Base-by-base conservation (phyloP, 2,329 filamentous ascomycete species). In the Microdochium trichocladiopsis region DNA sequence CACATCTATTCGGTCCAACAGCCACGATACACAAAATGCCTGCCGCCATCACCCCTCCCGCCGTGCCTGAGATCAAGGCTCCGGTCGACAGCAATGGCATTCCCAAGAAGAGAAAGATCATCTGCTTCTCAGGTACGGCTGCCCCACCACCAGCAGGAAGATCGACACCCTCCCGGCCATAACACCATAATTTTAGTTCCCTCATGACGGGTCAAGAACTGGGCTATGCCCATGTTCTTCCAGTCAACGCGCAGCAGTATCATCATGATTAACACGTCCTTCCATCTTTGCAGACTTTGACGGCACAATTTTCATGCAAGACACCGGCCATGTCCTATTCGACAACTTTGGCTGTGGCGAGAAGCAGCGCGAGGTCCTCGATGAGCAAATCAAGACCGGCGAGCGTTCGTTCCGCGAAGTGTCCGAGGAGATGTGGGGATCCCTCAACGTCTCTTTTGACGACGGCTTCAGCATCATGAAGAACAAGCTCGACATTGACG, bases 391-490 rank as follows among this genome's bases (percentile, higher is more conserved):
- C 66, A 80, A 83, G 60, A 74, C 69, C 3, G 84, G 84, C 62
- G 79, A 84, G 63, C 77, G 83, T 14, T 83, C 81, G 1, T 87
- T 87, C 72, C 75, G 82, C 50, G 84, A 87, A 3, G 82, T 84
- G n/a, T 86, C 83, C 0, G 83, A 87, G 57, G 84, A 87, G 65
- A 86, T 87, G 79, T 87, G 84, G 82, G 80, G 78, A 8, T 86
- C 82, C 1, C 69, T 88, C 9, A 75, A 81, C 55, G 77, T 87
- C 0, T 82, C 83, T 2, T 87, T 87, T 60, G 83, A 85, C 23
- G 79, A 86, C 56, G 84, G 83, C 14, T 87, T 87, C 68, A 72
- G 79, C 51, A 72, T 86, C 25, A 84, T 87, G 78, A 74, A 83
- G 60, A 70, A 79, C 48, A 72, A 72, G 0, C 74, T 87, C 25